Evolutionary conservation across 768 basidiomycete genomes (phyloP).

Genomic region (Lentinula detonsa): DNA sequence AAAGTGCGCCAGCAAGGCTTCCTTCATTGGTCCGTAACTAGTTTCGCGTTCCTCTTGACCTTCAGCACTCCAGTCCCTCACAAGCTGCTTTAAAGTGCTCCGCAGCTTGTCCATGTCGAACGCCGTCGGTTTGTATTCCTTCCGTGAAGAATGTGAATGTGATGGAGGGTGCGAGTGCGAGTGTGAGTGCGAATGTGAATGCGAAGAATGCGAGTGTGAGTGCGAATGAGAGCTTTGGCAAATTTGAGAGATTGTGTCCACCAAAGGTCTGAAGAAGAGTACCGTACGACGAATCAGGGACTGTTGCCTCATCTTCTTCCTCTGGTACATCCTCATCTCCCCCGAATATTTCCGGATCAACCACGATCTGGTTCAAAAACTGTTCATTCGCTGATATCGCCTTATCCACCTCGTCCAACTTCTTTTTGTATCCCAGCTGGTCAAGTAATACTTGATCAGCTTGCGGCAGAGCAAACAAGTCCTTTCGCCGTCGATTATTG

Average conservation of each 20-base stretch:
- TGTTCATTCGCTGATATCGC: slow-evolving; percentile 77
- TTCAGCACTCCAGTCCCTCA: slow-evolving; percentile 90
- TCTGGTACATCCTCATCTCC: slow-evolving; percentile 31
- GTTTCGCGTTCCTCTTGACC: slow-evolving; percentile 71
- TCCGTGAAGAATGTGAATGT: slow-evolving; percentile 15
- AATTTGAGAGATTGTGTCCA: neutral
- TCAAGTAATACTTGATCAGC: slow-evolving; percentile 67
- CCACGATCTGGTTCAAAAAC: slow-evolving; percentile 70
- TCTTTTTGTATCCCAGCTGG: slow-evolving; percentile 67
- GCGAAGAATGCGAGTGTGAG: slow-evolving; percentile 16
- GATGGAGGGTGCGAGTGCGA: slow-evolving; percentile 27
- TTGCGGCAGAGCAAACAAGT: slow-evolving; percentile 62
- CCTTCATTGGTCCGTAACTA: slow-evolving; percentile 79
- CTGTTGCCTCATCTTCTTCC: slow-evolving; percentile 8
- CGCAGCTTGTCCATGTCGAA: slow-evolving; percentile 87
- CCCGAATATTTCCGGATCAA: slow-evolving; percentile 78
- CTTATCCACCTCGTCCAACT: slow-evolving; percentile 73
- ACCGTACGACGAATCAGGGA: slow-evolving; percentile 4
- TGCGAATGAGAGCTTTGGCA: slow-evolving; percentile 4
- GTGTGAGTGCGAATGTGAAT: slow-evolving; percentile 19
- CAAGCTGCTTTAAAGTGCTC: slow-evolving; percentile 89
- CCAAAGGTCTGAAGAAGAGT: slow-evolving; percentile 17
- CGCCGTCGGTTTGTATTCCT: slow-evolving; percentile 48
- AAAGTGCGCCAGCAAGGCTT: slow-evolving; percentile 64
- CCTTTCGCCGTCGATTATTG: slow-evolving; percentile 66